Percentiles rank a stretch among this genome's conserved stretches.
Evolutionary conservation across 805 yeast species (phyloP).

Genomic region (Teunomyces tritomae): DNA sequence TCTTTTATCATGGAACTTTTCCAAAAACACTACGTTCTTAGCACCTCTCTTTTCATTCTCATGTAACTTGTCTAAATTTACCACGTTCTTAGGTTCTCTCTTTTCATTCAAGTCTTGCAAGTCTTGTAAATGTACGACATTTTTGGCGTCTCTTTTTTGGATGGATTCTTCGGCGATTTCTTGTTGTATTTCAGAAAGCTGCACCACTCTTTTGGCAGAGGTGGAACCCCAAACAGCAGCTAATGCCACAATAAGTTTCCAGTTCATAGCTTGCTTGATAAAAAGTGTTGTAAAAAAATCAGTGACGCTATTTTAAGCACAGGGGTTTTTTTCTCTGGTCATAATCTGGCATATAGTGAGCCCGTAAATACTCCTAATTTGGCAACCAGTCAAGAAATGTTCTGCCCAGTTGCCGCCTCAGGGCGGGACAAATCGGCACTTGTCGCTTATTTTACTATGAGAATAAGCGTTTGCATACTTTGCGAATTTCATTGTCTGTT

Average conservation of each 20-base stretch:
- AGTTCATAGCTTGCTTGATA: neutral
- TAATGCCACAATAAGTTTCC: neutral
- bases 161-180: neutral
- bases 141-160: constrained; percentile 11
- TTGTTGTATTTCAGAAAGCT: neutral
- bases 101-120: neutral
- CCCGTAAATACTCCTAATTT: too few species aligned
- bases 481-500: too few species aligned
- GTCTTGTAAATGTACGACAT: neutral
- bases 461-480: too few species aligned
- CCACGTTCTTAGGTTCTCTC: constrained; percentile 1
- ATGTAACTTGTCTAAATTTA: neutral
- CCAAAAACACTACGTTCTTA: neutral
- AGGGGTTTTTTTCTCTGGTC: neutral
- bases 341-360: too few species aligned
- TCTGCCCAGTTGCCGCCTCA: too few species aligned
- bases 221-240: neutral
- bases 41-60: constrained; percentile 1
- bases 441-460: too few species aligned
- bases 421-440: too few species aligned
- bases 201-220: neutral
- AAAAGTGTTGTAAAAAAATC: too few species aligned
- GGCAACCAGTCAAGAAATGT: too few species aligned
- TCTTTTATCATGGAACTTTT: neutral
- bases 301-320: neutral